Base-by-base conservation (phyloP, 2,329 filamentous ascomycete genomes). In the Alternaria conjuncta region DNA sequence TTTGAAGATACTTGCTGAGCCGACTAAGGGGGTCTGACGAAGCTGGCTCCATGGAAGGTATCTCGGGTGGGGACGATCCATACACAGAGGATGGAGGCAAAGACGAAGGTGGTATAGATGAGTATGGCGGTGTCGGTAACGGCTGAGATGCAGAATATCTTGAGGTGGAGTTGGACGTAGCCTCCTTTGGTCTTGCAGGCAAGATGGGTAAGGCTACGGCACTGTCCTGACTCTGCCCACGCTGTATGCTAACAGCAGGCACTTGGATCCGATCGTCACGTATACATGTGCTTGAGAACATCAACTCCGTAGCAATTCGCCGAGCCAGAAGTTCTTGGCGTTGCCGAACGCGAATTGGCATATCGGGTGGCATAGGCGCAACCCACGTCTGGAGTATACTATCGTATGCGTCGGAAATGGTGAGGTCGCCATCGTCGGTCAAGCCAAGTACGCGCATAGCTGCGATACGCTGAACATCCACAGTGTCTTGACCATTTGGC, bases 1-100 rank as follows among this genome's bases (percentile, higher is more conserved):
- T 78, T 1, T 68, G 69, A 3, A 82, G 77, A 68, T 81, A 79
- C 50, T 72, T 77, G 44, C 73, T 73, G 3, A 84, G 71, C 5
- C 81, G 78, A 15, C 67, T 61, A 3, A 78, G 12, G 18, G 76
- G 70, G 28, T 74, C 65, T 23, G 54, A 20, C 5, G 46, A 10
- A 23, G 49, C 25, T 25, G 23, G 18, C 25, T 47, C 46, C 23
- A 20, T 10, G 61, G 64, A 26, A 30, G 63, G 58, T 41, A 23
- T 44, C 18, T 36, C 50, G 51, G 26, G 69, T 57, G 54, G 65
- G 32, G 49, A 71, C 30, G 60, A 67, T 6, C 41, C 60, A 18
- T 32, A 30, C 18, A 59, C 23, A 15, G 60, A 62, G n/a, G 60
- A 54, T 4, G 55, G 43, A 20, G 64, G 60, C 28, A 63, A 50